phyloP scores from a whole-genome alignment of 164 flowering plant genomes.

The Berberis thunbergii region DNA sequence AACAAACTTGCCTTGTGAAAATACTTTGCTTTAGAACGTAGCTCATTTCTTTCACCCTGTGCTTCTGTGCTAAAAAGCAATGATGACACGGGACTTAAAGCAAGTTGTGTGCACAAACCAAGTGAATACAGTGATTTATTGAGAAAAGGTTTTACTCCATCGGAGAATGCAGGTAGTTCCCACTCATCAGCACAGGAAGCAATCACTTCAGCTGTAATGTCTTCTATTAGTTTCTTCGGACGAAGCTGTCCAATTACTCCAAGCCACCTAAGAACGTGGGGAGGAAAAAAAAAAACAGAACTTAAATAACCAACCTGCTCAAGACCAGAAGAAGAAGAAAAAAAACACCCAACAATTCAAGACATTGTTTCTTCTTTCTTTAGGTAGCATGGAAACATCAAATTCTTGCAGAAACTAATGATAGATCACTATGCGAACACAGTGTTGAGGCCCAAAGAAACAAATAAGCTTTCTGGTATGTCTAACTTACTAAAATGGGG shows the following conservation, averaged over 20 bases:
- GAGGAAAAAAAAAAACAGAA: neutral
- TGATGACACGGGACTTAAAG: slow-evolving; percentile 38
- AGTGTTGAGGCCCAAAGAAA: too few relatives aligned
- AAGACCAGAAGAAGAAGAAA: neutral
- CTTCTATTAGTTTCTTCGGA: slow-evolving; percentile 61
- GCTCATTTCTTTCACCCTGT: slow-evolving; percentile 55
- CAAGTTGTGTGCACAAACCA: slow-evolving; percentile 42
- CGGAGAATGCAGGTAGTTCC: slow-evolving; percentile 40
- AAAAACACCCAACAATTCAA: too few relatives aligned
- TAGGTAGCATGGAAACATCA: too few relatives aligned
- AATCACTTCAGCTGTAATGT: slow-evolving; percentile 46
- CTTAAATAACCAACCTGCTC: neutral
- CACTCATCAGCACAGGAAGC: slow-evolving; percentile 23
- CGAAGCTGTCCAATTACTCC: slow-evolving; percentile 74
- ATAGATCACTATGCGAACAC: too few relatives aligned
- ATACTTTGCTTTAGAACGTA: slow-evolving; percentile 47
- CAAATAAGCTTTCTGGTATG: too few relatives aligned
- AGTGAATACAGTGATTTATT: slow-evolving; percentile 72
- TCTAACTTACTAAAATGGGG: too few relatives aligned
- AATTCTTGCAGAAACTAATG: too few relatives aligned
- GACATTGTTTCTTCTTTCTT: too few relatives aligned
- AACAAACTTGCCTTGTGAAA: slow-evolving; percentile 45
- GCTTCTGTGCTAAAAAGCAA: slow-evolving; percentile 50
- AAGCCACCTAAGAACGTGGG: slow-evolving; percentile 49
- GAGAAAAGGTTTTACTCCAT: slow-evolving; percentile 42